Percentiles rank a stretch among this genome's conserved stretches.
Conservation (phyloP, 331 rosid genomes). For the Quercus lobata region DNA sequence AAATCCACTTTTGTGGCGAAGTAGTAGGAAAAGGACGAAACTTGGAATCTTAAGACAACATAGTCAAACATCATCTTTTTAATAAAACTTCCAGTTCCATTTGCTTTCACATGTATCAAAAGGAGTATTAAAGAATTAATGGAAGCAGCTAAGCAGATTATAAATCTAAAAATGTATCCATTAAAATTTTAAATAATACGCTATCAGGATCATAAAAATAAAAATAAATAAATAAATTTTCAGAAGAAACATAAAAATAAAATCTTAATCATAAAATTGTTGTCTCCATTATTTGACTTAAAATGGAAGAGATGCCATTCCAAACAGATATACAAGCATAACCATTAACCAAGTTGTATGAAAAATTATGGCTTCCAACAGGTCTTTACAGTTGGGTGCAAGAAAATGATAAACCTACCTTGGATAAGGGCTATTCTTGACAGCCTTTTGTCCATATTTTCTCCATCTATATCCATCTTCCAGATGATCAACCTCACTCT, state of each 20-base stretch:
- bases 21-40: too few species aligned
- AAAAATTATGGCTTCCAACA: background rate
- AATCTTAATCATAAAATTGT: too few species aligned
- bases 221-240: too few species aligned
- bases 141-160: background rate
- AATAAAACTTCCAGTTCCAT: background rate
- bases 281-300: too few species aligned
- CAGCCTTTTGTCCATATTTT: conserved; percentile 95
- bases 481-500: conserved; percentile 93
- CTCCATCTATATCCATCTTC: conserved; percentile 99
- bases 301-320: too few species aligned
- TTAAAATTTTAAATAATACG: too few species aligned
- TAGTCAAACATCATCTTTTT: background rate
- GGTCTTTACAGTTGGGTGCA: background rate
- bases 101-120: background rate
- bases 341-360: background rate
- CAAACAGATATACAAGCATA: too few species aligned
- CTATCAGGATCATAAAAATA: too few species aligned
- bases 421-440: conserved; percentile 90
- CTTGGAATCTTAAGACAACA: background rate
- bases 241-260: too few species aligned
- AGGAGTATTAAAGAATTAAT: background rate
- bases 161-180: too few species aligned
- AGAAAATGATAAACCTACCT: conserved; percentile 44
- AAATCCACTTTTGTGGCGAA: background rate